These are phyloP conservation scores for Cryptococcus floricola DNA, from an alignment of 1,284 basidiomycete genomes.

Conservation along the genomic window DNA sequence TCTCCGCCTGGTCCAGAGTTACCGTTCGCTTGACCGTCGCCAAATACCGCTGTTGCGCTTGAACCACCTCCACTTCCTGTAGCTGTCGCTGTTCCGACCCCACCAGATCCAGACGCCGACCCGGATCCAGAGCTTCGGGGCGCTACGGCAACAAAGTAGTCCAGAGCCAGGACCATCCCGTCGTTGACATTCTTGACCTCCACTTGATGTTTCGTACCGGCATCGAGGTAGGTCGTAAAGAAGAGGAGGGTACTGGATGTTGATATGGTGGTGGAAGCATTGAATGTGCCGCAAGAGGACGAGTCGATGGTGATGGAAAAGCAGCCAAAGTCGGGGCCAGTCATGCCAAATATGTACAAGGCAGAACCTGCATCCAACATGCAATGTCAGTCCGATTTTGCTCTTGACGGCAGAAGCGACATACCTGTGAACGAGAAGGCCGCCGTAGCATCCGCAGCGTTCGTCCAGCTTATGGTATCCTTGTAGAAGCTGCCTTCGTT, in stretches of 20 bases:
- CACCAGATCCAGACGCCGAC: not conserved
- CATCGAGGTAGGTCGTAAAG: constrained; percentile 17
- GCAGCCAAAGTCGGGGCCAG: constrained; percentile 27
- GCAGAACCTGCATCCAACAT: constrained; percentile 20
- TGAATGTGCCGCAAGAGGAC: constrained; percentile 13
- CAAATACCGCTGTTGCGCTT: constrained; percentile 9
- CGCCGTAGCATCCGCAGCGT: constrained; percentile 17
- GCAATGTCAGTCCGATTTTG: not conserved
- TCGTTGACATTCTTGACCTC: constrained; percentile 22
- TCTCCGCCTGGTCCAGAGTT: constrained; percentile 1
- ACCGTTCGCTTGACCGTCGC: not conserved
- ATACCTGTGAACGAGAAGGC: constrained; percentile 23
- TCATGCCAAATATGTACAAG: constrained; percentile 32
- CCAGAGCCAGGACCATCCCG: constrained; percentile 27
- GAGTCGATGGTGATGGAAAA: constrained; percentile 24
- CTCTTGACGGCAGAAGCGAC: not conserved
- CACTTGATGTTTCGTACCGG: constrained; percentile 11
- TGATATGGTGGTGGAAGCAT: constrained; percentile 21
- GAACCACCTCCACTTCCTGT: constrained; percentile 1
- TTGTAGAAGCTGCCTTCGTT: constrained; percentile 21
- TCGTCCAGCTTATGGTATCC: constrained; percentile 32
- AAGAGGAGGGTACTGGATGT: constrained; percentile 28
- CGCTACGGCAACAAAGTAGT: constrained; percentile 24
- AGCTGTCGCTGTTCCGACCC: not conserved
- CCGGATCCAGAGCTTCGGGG: not conserved